Conservation (phyloP, 257 asterid genomes). For the Galeopsis tetrahit region DNA sequence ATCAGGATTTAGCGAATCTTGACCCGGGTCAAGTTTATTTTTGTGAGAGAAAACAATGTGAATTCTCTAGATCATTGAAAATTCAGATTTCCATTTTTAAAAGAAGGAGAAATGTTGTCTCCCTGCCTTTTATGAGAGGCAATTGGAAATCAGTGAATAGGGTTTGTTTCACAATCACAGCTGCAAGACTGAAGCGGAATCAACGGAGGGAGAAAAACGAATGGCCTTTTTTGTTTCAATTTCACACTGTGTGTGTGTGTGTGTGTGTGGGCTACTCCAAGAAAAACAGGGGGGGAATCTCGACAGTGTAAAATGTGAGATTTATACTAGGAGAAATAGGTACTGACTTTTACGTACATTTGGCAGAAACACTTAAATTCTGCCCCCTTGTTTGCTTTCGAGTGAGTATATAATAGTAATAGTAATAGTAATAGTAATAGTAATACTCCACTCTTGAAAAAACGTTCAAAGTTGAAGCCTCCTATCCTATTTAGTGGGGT, state of each 20-base stretch:
- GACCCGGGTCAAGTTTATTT: constrained; percentile 51
- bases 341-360: constrained; percentile 34
- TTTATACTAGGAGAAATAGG: constrained; percentile 25
- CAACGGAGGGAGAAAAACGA: constrained; percentile 54
- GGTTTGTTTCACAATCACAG: constrained; percentile 47
- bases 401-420: neutral
- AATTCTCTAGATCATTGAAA: constrained; percentile 32
- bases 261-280: too few species aligned
- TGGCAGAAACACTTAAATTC: constrained; percentile 27
- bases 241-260: too few species aligned
- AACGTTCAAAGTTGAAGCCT: constrained; percentile 6
- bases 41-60: constrained; percentile 22
- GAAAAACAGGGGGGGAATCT: constrained; percentile 38
- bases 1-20: constrained; percentile 45
- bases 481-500: constrained; percentile 26
- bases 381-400: constrained; percentile 20
- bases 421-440: neutral
- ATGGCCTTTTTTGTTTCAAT: too few species aligned
- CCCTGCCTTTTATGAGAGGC: constrained; percentile 43
- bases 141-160: constrained; percentile 53
- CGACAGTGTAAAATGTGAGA: constrained; percentile 45
- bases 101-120: constrained; percentile 29
- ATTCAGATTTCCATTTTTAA: constrained; percentile 28
- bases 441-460: constrained; percentile 8
- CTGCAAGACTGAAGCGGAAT: constrained; percentile 57